A percentile compares a stretch with the other conserved stretches of the same genome.
Evolutionary conservation across 495 filamentous ascomycete species (phyloP).

Genomic region (Penicillium taxi): DNA sequence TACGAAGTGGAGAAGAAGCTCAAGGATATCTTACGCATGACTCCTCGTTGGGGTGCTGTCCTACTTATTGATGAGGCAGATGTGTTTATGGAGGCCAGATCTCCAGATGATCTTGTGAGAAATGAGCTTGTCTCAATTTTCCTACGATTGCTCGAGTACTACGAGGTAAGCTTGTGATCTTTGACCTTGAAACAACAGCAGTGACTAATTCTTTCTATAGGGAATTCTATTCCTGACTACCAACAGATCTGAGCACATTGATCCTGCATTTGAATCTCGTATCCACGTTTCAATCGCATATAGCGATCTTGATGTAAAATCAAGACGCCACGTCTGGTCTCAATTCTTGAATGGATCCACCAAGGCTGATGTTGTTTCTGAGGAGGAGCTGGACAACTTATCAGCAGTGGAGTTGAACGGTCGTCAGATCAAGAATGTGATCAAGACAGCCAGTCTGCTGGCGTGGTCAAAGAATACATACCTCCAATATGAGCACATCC

Average conservation of each 20-base stretch:
- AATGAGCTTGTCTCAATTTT: slow-evolving; percentile 45
- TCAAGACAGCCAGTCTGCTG: slow-evolving; percentile 35
- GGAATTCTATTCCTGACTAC: slow-evolving; percentile 57
- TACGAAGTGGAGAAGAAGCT: slow-evolving; percentile 44
- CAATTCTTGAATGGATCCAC: slow-evolving; percentile 20
- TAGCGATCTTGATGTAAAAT: slow-evolving; percentile 27
- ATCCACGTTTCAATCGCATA: slow-evolving; percentile 46
- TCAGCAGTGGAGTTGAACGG: slow-evolving; percentile 21
- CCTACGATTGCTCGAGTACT: slow-evolving; percentile 45
- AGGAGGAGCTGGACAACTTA: slow-evolving; percentile 25
- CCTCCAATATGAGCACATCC: slow-evolving; percentile 10
- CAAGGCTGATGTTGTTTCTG: slow-evolving; percentile 12
- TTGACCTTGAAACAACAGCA: not conserved
- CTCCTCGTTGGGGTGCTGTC: slow-evolving; percentile 38
- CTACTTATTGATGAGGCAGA: slow-evolving; percentile 43
- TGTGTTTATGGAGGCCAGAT: slow-evolving; percentile 37
- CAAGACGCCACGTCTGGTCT: slow-evolving; percentile 22
- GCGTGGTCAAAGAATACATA: slow-evolving; percentile 15
- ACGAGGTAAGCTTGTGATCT: slow-evolving; percentile 27
- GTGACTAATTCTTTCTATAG: slow-evolving; percentile 27
- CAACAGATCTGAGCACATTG: slow-evolving; percentile 44
- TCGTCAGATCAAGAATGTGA: slow-evolving; percentile 44
- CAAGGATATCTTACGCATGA: slow-evolving; percentile 42
- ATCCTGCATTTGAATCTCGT: slow-evolving; percentile 43
- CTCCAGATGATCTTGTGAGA: slow-evolving; percentile 23